Evolutionary conservation across 2,329 filamentous ascomycete species (phyloP), one percentile per base, ranked within the genome.

Genomic region (Fonsecaea pedrosoi): DNA sequence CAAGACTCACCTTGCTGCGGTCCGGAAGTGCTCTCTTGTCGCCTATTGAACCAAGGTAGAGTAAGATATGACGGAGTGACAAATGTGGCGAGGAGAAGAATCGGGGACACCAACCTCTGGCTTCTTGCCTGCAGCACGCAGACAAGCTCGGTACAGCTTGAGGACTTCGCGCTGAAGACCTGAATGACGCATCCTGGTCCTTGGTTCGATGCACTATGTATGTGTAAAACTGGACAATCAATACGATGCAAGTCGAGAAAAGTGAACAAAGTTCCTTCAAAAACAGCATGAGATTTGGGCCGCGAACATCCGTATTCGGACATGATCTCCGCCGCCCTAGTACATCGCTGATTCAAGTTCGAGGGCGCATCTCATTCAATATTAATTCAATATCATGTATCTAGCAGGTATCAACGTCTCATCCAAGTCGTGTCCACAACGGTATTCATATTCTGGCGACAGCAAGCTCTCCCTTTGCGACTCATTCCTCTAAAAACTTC

Each of bases 101-200:
- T 55, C 25, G 18, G 12, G 35, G 18, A 50, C 62, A 25, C 84
- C 74, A 78, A 94, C 92, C 73, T 80, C 77, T 58, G 94, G 92
- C 78, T 99, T 98, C 75, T 89, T 89, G 67, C 90, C 87, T 66
- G 90, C 89, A 75, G 91, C 92, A 67, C 94, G 87, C 32, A 99
- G 82, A 74, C 94, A 98, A 76, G 88, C 87, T 66, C 94, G 89
- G 78, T 98, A 99, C 13, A 99, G 86, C 38, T 88, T 84, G 60
- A 98, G 79, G 3, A 97, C 94, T 75, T 97, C 92, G 74, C 87
- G 90, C 77, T 98, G 94, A n/a, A 98, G 83, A 40, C 95, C 95
- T 7, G 94, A 96, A 32, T 94, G 82, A 73, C 88, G 85, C 81
- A 70, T 69, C 81, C 81, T 60, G 6, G 40, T 21, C 4, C 9